A percentile compares a stretch with the other conserved stretches of the same genome.
These are phyloP conservation scores for Pseudocercospora eumusae DNA, from an alignment of 2,329 filamentous ascomycete genomes.

Conservation along the genomic window DNA sequence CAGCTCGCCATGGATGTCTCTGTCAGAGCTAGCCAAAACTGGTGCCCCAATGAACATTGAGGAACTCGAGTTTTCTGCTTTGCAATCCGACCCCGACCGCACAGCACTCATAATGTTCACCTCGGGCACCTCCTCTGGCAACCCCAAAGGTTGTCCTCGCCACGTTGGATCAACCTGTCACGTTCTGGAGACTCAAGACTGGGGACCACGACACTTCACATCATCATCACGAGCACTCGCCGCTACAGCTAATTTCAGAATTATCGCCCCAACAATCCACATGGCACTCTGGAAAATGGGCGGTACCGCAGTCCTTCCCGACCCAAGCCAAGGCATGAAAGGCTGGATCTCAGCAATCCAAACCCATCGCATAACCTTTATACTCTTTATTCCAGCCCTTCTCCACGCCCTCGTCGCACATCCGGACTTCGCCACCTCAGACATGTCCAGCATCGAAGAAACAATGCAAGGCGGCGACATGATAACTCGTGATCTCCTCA, in stretches of 20 bases:
- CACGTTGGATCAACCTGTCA: conserved; percentile 12
- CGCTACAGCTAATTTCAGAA: conserved; percentile 26
- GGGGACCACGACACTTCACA: conserved; percentile 10
- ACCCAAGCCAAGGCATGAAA: conserved; percentile 14
- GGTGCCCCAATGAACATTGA: not conserved
- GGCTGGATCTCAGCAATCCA: conserved; percentile 19
- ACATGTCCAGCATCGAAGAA: conserved; percentile 12
- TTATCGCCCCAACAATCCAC: conserved; percentile 21
- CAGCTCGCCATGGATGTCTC: conserved; percentile 1
- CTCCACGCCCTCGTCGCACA: conserved; percentile 20
- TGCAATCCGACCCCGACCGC: conserved; percentile 17
- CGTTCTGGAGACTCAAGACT: conserved; percentile 6
- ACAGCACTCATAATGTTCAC: conserved; percentile 23
- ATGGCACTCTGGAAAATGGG: conserved; percentile 21
- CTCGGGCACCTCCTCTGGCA: conserved; percentile 25
- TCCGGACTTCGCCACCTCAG: conserved; percentile 6
- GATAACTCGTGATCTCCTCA: conserved; percentile 21
- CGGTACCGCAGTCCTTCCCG: conserved; percentile 23
- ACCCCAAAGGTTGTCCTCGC: conserved; percentile 25
- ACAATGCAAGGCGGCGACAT: conserved; percentile 23
- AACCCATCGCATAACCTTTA: conserved; percentile 18
- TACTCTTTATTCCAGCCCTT: conserved; percentile 24
- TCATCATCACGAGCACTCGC: not conserved
- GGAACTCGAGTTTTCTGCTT: conserved; percentile 11
- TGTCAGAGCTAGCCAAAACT: conserved; percentile 2